Conservation (phyloP, 805 yeast species). For the Candida montana region DNA sequence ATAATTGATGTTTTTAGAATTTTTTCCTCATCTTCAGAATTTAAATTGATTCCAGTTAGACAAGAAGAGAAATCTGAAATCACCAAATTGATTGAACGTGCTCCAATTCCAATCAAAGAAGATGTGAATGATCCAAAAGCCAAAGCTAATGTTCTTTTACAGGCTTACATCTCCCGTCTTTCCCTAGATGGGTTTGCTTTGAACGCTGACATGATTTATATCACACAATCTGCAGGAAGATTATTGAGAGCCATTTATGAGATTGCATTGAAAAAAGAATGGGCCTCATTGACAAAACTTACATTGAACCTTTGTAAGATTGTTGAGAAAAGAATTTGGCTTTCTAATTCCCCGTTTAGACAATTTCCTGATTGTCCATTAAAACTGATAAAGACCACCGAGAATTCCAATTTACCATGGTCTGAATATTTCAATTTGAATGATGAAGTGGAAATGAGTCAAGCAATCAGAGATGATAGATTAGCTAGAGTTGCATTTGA, state of each 20-base stretch:
- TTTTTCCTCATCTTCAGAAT: constrained; percentile 81
- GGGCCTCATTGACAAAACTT: constrained; percentile 59
- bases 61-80: constrained; percentile 81
- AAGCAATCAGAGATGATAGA: constrained; percentile 68
- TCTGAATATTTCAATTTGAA: constrained; percentile 59
- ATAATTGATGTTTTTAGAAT: constrained; percentile 72
- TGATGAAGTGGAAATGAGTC: constrained; percentile 73
- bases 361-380: constrained; percentile 71
- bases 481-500: constrained; percentile 56
- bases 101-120: constrained; percentile 86
- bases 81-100: constrained; percentile 56
- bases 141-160: constrained; percentile 75
- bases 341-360: constrained; percentile 76
- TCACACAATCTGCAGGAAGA: constrained; percentile 91
- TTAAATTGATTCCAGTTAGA: constrained; percentile 75
- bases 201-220: constrained; percentile 87
- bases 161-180: constrained; percentile 78
- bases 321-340: constrained; percentile 82
- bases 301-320: constrained; percentile 67
- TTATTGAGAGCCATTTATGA: constrained; percentile 81
- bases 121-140: constrained; percentile 63
- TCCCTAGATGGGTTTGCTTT: constrained; percentile 83
- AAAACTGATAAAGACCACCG: constrained; percentile 69
- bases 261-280: constrained; percentile 59
- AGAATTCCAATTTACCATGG: constrained; percentile 82